A percentile compares a stretch with the other conserved stretches of the same genome.
Evolutionary conservation across 768 basidiomycete genomes (phyloP).

Genomic region (Saitozyma sp.): DNA sequence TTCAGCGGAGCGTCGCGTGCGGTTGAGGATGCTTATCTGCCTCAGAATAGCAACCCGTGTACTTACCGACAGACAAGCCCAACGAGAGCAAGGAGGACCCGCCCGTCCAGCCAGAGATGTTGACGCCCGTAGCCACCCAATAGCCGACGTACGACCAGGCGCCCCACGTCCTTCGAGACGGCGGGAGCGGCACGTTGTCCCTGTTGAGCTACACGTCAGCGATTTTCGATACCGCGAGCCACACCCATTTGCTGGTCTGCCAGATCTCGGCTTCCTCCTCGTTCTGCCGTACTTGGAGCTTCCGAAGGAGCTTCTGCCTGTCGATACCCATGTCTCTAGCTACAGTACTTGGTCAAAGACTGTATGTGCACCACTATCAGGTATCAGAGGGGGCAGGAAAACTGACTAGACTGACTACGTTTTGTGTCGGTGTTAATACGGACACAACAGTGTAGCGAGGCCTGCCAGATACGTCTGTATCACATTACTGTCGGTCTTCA

Average conservation of each 20-base stretch:
- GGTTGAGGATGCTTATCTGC: neutral
- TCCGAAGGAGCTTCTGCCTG: conserved; percentile 6
- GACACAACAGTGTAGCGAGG: no score
- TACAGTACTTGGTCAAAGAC: no score
- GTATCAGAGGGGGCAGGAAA: no score
- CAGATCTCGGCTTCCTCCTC: conserved; percentile 32
- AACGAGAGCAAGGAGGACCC: conserved; percentile 37
- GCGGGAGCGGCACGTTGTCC: conserved; percentile 35
- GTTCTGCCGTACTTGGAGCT: conserved; percentile 18
- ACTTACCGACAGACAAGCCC: conserved; percentile 29
- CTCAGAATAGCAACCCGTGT: no score
- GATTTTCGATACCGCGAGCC: neutral
- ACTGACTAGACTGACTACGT: no score
- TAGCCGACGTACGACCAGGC: conserved; percentile 36
- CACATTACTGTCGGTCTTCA: no score
- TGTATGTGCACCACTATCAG: no score
- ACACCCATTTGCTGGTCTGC: conserved; percentile 22
- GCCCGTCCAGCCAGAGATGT: conserved; percentile 36
- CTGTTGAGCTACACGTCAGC: conserved; percentile 23
- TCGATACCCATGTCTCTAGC: neutral
- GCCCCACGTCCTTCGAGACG: conserved; percentile 31
- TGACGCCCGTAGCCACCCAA: conserved; percentile 32
- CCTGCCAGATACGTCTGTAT: no score
- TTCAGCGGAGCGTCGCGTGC: neutral
- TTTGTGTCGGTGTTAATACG: no score